Conservation (phyloP, 805 yeast species). For the Yarrowia porcina region DNA sequence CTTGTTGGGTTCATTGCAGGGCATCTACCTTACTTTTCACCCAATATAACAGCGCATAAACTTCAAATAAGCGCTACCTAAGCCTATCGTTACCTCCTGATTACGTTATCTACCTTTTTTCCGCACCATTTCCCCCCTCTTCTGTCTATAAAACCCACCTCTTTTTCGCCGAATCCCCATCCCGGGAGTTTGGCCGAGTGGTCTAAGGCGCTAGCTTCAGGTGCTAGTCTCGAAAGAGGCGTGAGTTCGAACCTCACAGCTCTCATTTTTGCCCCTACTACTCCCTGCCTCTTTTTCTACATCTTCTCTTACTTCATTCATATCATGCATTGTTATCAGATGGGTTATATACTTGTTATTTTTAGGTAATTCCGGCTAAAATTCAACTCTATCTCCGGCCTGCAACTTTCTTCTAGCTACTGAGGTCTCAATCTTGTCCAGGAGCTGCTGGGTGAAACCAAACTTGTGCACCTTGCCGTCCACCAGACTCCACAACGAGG, state of each 20-base stretch:
- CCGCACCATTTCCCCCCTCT: too few species aligned
- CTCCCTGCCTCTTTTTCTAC: background rate
- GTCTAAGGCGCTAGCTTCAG: conserved; percentile 26
- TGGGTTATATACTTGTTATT: background rate
- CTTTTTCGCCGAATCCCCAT: too few species aligned
- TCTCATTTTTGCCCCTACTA: conserved; percentile 27
- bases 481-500: conserved; percentile 4
- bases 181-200: conserved; percentile 9
- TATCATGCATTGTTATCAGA: background rate
- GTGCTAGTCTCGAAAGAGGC: conserved; percentile 27
- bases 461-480: background rate
- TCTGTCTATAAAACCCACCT: too few species aligned
- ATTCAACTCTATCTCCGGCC: conserved; percentile 1
- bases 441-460: background rate
- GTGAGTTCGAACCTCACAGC: conserved; percentile 33
- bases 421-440: background rate
- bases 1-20: too few species aligned
- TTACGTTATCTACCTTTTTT: too few species aligned
- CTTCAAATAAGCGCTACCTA: too few species aligned
- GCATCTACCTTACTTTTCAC: too few species aligned
- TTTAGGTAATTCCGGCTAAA: background rate
- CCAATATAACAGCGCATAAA: too few species aligned
- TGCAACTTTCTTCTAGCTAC: background rate
- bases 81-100: too few species aligned
- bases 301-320: background rate